Evolutionary conservation across 768 basidiomycete species (phyloP).

Genomic region (Leucosporidium yakuticum): DNA sequence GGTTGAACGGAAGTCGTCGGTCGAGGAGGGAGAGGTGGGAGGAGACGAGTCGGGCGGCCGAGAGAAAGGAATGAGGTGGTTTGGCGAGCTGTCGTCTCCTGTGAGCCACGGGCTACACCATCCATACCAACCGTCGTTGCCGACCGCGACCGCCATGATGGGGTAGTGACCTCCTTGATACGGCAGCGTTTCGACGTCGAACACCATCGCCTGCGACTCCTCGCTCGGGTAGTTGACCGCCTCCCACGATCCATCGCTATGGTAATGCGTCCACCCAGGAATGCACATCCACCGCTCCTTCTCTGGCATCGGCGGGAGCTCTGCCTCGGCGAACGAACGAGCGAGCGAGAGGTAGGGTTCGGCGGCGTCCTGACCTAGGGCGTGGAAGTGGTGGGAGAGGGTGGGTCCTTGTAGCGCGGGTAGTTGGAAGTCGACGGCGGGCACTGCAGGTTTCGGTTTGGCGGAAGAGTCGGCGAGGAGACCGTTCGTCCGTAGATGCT

Average conservation of each 20-base stretch:
- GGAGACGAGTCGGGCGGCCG: neutral
- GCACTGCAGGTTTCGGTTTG: conserved; percentile 34
- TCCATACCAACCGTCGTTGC: conserved; percentile 79
- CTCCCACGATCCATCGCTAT: conserved; percentile 69
- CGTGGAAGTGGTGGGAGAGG: conserved; percentile 82
- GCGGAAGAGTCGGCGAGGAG: conserved; percentile 7
- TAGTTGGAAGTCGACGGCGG: conserved; percentile 69
- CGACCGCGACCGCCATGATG: conserved; percentile 81
- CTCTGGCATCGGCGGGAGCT: conserved; percentile 60
- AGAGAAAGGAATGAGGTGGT: conserved; percentile 64
- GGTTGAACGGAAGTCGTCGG: neutral
- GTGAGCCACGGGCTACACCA: conserved; percentile 96
- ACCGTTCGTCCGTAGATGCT: conserved; percentile 21
- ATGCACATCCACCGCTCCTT: conserved; percentile 47
- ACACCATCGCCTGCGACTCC: conserved; percentile 60
- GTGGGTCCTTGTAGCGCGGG: conserved; percentile 74
- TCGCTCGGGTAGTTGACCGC: conserved; percentile 59
- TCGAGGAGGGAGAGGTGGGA: conserved; percentile 35
- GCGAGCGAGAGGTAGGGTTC: conserved; percentile 74
- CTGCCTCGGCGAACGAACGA: conserved; percentile 51
- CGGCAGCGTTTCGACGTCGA: conserved; percentile 92
- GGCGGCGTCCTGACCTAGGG: conserved; percentile 61
- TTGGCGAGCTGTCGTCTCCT: conserved; percentile 52
- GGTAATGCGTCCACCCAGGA: conserved; percentile 87
- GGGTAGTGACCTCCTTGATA: conserved; percentile 66